Percentiles rank a stretch among this genome's conserved stretches.
phyloP scores from a whole-genome alignment of 345 rosid genomes.

The Clausena lansium region DNA sequence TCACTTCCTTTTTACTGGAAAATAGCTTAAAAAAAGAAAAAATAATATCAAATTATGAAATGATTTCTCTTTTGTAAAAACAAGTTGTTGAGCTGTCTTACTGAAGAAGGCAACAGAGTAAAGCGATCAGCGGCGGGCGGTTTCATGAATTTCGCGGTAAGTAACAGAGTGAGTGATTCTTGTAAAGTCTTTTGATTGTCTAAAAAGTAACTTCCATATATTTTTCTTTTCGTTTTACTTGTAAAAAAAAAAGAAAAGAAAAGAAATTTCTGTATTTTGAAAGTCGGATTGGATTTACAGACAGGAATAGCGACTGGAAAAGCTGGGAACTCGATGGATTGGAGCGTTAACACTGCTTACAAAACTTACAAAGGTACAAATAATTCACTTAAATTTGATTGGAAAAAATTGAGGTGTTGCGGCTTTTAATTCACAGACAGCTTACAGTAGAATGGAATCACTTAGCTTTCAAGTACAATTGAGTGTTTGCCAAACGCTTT shows the following conservation, averaged over 20 bases:
- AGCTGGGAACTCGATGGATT: conserved; percentile 63
- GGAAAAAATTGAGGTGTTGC: too few relatives aligned
- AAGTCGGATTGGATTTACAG: background rate
- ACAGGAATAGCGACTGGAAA: conserved; percentile 28
- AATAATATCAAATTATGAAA: too few relatives aligned
- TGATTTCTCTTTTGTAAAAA: too few relatives aligned
- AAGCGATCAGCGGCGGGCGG: background rate
- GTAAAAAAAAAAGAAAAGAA: too few relatives aligned
- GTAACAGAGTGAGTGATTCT: background rate
- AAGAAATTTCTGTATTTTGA: background rate
- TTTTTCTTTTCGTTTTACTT: too few relatives aligned
- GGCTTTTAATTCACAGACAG: too few relatives aligned
- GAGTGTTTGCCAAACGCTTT: too few relatives aligned
- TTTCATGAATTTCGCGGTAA: conserved; percentile 26
- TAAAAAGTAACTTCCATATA: too few relatives aligned
- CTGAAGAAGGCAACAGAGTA: too few relatives aligned
- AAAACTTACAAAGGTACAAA: conserved; percentile 75
- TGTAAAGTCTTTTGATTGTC: background rate
- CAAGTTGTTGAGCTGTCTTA: too few relatives aligned
- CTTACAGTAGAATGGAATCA: too few relatives aligned
- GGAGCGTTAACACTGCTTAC: conserved; percentile 74
- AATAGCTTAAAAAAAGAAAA: background rate
- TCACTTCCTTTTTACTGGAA: background rate
- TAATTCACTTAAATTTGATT: background rate
- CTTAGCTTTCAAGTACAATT: too few relatives aligned